These are phyloP conservation scores for Trametes cinnabarina DNA, from an alignment of 768 basidiomycete genomes.

Conservation along the genomic window DNA sequence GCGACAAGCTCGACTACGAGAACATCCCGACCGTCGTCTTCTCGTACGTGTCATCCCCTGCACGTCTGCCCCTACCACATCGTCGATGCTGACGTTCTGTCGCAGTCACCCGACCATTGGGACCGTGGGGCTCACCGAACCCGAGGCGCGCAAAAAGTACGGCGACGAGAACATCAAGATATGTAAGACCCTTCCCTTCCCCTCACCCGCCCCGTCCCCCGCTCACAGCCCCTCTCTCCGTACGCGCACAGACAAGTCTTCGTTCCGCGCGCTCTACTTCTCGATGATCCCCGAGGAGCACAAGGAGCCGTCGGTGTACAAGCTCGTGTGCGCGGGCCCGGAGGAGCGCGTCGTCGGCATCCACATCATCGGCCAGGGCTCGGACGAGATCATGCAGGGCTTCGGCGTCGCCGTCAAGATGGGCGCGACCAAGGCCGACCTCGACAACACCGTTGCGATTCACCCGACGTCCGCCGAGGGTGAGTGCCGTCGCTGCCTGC, in stretches of 20 bases:
- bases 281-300: constrained; percentile 86
- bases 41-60: constrained; percentile 58
- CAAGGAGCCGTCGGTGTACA: constrained; percentile 95
- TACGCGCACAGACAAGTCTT: constrained; percentile 61
- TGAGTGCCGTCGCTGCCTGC: constrained; percentile 31
- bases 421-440: constrained; percentile 78
- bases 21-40: constrained; percentile 96
- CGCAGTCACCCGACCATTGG: constrained; percentile 91
- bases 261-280: constrained; percentile 86
- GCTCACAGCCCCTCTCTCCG: not conserved
- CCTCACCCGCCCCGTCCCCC: not conserved
- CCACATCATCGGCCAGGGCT: constrained; percentile 88
- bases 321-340: constrained; percentile 80
- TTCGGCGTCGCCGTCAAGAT: constrained; percentile 98
- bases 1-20: constrained; percentile 84
- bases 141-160: constrained; percentile 83
- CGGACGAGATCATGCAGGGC: constrained; percentile 94
- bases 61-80: not conserved
- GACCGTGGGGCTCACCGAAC: constrained; percentile 92
- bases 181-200: constrained; percentile 51
- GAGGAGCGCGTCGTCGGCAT: constrained; percentile 97
- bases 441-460: constrained; percentile 89
- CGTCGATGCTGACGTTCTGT: not conserved
- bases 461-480: constrained; percentile 87
- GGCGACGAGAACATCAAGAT: constrained; percentile 87